phyloP scores from a whole-genome alignment of 83 land plant species.

The Picea abies region DNA sequence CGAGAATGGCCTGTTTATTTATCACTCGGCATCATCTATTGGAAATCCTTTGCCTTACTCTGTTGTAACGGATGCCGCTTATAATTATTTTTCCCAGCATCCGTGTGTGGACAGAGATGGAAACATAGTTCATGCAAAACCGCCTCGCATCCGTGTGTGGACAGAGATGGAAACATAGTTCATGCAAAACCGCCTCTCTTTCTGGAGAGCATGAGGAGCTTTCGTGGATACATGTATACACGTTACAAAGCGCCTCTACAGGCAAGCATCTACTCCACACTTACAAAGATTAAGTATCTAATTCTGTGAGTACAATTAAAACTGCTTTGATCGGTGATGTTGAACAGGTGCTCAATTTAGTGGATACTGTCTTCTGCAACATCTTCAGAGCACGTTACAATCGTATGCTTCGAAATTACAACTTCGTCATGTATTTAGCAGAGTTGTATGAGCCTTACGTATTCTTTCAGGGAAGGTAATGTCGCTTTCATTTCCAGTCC shows the following conservation, averaged over 20 bases:
- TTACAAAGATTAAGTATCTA: too few relatives aligned
- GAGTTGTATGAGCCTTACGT: constrained; percentile 72
- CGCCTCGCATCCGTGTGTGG: constrained; percentile 43
- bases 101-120: constrained; percentile 48
- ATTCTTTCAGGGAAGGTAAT: constrained; percentile 74
- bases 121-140: constrained; percentile 18
- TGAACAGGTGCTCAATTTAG: neutral
- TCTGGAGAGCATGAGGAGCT: constrained; percentile 26
- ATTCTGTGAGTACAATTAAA: too few relatives aligned
- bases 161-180: constrained; percentile 38
- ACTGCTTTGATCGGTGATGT: too few relatives aligned
- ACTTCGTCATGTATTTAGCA: constrained; percentile 42
- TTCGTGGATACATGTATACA: constrained; percentile 19
- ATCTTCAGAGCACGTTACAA: neutral
- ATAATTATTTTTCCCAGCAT: constrained; percentile 39
- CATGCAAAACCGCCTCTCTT: constrained; percentile 17
- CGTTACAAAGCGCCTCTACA: constrained; percentile 21
- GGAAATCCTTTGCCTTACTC: constrained; percentile 46
- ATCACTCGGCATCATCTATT: constrained; percentile 60
- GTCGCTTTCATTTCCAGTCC: neutral
- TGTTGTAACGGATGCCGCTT: constrained; percentile 19
- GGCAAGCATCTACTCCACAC: too few relatives aligned
- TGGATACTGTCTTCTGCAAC: neutral
- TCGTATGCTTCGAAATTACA: constrained; percentile 10
- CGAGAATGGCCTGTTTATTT: constrained; percentile 27